These are phyloP conservation scores for Phytopythium kandeliae DNA, from an alignment of 352 stramenopile species.

Conservation along the genomic window DNA sequence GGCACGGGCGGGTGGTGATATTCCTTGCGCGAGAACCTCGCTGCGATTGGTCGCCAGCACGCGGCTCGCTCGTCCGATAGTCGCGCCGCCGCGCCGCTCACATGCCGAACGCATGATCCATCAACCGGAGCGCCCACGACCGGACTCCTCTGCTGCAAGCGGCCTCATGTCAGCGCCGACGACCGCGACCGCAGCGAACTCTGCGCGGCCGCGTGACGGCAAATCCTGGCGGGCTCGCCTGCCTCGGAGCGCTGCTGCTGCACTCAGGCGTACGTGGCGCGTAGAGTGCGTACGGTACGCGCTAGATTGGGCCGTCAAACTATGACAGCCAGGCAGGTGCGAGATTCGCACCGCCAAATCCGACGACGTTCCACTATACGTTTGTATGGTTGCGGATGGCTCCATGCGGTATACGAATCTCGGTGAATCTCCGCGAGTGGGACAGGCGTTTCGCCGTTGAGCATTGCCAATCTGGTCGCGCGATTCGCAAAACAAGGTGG, in stretches of 20 bases:
- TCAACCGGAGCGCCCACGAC: too few species aligned
- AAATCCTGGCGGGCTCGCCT: neutral
- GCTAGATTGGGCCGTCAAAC: too few species aligned
- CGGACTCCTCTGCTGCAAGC: too few species aligned
- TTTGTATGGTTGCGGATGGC: slow-evolving; percentile 1
- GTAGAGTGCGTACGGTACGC: too few species aligned
- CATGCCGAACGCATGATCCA: too few species aligned
- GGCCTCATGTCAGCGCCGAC: too few species aligned
- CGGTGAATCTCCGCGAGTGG: slow-evolving; percentile 5
- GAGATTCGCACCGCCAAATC: neutral
- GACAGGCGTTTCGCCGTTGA: slow-evolving; percentile 4
- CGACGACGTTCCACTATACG: neutral
- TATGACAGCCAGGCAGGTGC: too few species aligned
- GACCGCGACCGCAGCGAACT: too few species aligned
- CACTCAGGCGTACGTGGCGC: too few species aligned
- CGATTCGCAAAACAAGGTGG: neutral
- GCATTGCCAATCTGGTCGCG: neutral
- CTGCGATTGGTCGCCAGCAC: neutral
- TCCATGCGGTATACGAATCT: slow-evolving; percentile 9
- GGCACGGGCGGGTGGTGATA: too few species aligned
- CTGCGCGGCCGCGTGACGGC: too few species aligned
- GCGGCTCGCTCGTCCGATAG: neutral
- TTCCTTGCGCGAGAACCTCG: neutral
- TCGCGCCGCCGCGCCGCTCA: neutral
- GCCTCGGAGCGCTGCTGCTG: too few species aligned